Percentiles rank a stretch among this genome's conserved stretches.
Conservation (phyloP, 164 flowering plant genomes). For the Magnolia changhungtana region DNA sequence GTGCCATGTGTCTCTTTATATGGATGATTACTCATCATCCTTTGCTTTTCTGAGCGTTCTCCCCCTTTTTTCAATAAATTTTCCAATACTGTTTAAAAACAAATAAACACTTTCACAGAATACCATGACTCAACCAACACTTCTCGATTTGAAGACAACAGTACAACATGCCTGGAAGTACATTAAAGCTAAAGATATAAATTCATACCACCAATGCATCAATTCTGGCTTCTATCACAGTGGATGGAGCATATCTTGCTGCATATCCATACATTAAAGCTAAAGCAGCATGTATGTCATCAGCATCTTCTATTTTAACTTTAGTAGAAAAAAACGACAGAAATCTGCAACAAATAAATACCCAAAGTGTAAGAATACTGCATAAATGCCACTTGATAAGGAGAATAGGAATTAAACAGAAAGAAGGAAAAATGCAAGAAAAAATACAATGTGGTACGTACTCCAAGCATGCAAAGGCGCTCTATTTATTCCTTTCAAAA, state of each 20-base stretch:
- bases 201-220: slow-evolving; percentile 86
- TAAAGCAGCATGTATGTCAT: slow-evolving; percentile 97
- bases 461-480: no score
- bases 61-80: no score
- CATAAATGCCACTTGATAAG: not conserved
- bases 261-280: slow-evolving; percentile 99
- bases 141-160: no score
- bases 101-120: not conserved
- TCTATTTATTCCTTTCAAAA: no score
- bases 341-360: slow-evolving; percentile 45
- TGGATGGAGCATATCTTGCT: slow-evolving; percentile 98
- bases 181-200: not conserved
- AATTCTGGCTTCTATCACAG: slow-evolving; percentile 96
- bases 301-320: slow-evolving; percentile 64
- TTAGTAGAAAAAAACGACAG: slow-evolving; percentile 64
- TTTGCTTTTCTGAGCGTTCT: no score
- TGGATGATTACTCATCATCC: no score
- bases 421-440: not conserved
- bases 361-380: slow-evolving; percentile 3
- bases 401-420: not conserved
- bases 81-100: no score
- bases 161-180: not conserved
- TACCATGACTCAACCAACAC: not conserved
- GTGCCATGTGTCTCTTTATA: no score
- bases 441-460: no score